Evolutionary conservation across 306 rosid genomes (phyloP).

Genomic region (Hippophae rhamnoides): DNA sequence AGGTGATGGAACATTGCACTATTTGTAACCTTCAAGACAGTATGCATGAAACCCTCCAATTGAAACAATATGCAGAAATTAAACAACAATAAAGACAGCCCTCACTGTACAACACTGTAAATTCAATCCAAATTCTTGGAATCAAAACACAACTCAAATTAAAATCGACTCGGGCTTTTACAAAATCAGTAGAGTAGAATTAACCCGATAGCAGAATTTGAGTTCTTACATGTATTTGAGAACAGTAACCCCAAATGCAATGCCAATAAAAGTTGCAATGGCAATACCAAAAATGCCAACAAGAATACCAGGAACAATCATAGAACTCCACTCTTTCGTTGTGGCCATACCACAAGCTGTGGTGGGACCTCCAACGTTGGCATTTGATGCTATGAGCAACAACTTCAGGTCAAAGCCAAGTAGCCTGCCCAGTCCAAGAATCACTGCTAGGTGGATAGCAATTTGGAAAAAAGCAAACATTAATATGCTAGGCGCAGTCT

Average conservation of each 20-base stretch:
- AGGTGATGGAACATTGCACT: too few relatives aligned
- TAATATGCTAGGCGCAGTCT: slow-evolving; percentile 41
- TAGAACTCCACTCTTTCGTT: slow-evolving; percentile 58
- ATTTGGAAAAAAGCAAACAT: slow-evolving; percentile 32
- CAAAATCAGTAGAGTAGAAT: too few relatives aligned
- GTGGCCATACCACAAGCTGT: slow-evolving; percentile 62
- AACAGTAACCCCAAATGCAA: slow-evolving; percentile 42
- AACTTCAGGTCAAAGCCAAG: slow-evolving; percentile 30
- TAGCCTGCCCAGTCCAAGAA: slow-evolving; percentile 39
- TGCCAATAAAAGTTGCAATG: slow-evolving; percentile 67
- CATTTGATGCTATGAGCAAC: slow-evolving; percentile 47
- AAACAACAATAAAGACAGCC: too few relatives aligned
- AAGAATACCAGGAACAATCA: slow-evolving; percentile 66
- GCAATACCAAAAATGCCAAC: slow-evolving; percentile 66
- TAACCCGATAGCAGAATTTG: too few relatives aligned
- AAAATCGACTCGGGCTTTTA: too few relatives aligned
- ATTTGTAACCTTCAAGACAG: too few relatives aligned
- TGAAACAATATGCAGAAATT: too few relatives aligned
- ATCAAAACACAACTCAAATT: too few relatives aligned
- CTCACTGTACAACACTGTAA: too few relatives aligned
- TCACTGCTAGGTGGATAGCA: slow-evolving; percentile 31
- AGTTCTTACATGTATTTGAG: slow-evolving; percentile 32
- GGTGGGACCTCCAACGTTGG: slow-evolving; percentile 47
- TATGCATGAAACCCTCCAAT: too few relatives aligned
- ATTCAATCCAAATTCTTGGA: too few relatives aligned